Conservation (phyloP, 441 rosid genomes). For the Lepidium campestre region DNA sequence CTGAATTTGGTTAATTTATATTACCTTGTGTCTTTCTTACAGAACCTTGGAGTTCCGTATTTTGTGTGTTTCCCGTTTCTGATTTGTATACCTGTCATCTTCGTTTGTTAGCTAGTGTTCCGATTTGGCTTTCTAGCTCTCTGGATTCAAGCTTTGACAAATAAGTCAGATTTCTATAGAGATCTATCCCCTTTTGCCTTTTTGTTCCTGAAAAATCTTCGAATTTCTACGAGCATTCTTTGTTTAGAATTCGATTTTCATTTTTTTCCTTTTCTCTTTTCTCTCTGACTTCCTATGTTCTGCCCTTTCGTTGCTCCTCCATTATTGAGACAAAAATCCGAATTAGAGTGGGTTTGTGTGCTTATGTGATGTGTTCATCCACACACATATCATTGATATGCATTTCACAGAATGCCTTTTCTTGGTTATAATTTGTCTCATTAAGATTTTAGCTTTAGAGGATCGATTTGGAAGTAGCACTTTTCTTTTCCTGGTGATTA, state of each 20-base stretch:
- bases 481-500: not conserved
- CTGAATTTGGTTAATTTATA: not conserved
- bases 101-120: not conserved
- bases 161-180: not conserved
- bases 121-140: not conserved
- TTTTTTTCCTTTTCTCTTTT: not conserved
- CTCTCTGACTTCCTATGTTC: not conserved
- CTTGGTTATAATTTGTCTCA: not conserved
- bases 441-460: not conserved
- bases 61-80: not conserved
- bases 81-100: not conserved
- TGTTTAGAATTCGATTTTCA: too few relatives aligned
- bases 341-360: not conserved
- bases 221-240: not conserved
- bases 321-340: not conserved
- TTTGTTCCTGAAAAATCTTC: not conserved
- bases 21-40: not conserved
- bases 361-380: not conserved
- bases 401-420: not conserved
- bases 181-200: not conserved
- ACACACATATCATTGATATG: not conserved
- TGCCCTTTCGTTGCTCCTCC: too few relatives aligned
- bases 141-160: not conserved
- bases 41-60: not conserved
- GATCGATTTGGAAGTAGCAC: not conserved